These are phyloP conservation scores for Alloteropsis semialata DNA, from an alignment of 176 grass and related monocot species.

Conservation along the genomic window DNA sequence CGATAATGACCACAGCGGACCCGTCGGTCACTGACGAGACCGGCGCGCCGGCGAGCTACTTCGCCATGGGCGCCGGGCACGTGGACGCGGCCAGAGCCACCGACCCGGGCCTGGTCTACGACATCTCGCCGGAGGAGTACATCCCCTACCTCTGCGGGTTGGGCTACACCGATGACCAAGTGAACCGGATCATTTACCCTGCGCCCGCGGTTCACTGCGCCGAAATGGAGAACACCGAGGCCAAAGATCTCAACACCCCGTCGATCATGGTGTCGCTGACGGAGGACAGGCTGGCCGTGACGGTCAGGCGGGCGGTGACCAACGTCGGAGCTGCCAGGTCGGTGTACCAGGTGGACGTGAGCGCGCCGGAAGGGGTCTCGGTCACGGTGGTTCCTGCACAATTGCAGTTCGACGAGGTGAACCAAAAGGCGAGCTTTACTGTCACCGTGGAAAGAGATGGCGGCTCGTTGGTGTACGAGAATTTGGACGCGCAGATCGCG, in stretches of 20 bases:
- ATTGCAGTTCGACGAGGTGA: constrained; percentile 22
- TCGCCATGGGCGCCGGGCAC: constrained; percentile 55
- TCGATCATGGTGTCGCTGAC: constrained; percentile 39
- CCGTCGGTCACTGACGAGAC: constrained; percentile 31
- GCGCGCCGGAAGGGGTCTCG: constrained; percentile 11
- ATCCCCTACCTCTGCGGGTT: constrained; percentile 54
- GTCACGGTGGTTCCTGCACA: constrained; percentile 24
- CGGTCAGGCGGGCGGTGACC: constrained; percentile 48
- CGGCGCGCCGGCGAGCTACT: constrained; percentile 11
- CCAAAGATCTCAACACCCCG: constrained; percentile 62
- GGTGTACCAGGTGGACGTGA: constrained; percentile 41
- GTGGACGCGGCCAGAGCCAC: constrained; percentile 48
- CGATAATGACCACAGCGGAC: constrained; percentile 71
- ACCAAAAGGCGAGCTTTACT: constrained; percentile 32
- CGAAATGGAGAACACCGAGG: constrained; percentile 1
- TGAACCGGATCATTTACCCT: constrained; percentile 46
- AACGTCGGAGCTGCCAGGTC: constrained; percentile 54
- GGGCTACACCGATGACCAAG: constrained; percentile 40
- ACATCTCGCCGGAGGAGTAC: constrained; percentile 52
- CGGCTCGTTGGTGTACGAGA: not conserved
- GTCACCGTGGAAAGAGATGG: constrained; percentile 19
- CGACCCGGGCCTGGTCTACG: constrained; percentile 64
- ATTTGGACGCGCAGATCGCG: not conserved
- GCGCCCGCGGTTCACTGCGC: constrained; percentile 26
- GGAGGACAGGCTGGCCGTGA: not conserved